Base-by-base conservation (phyloP, 768 basidiomycete genomes). In the Crepidotus variabilis region DNA sequence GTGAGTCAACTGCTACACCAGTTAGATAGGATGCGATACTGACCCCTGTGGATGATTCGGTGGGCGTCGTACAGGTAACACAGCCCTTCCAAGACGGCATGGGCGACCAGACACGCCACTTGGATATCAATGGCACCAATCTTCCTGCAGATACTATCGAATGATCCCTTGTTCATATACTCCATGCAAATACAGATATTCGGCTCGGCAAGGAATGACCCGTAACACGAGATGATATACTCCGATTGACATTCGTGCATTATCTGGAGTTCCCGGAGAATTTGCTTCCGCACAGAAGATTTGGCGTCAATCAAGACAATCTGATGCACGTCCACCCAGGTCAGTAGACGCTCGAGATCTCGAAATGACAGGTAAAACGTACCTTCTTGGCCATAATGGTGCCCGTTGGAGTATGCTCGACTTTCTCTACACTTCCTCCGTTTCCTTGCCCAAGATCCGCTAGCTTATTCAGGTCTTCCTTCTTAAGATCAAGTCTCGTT, bases 181-280 rank as follows among this genome's bases (percentile, higher is more conserved):
- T 99, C 97, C 87, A 99, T 98, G 75, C 95, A 98, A 45, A 98
- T 96, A 72, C 96, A 97, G 68, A 99, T 96, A 65, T 98, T 98
- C 6, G 97, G 96, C 67, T 99, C 97, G 0, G 90, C 86, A 45
- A 98, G 77, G 75, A 94, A 99, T 39, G 97, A 96, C 54, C 97
- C 97, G 68, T 88, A 96, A 76, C 98, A 98, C 1, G 92, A 94
- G 62, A 99, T 90, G 70, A 99, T 99, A 73, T 93, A 92, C 45
- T 81, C 82, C 6, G 92, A 95, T 59, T 88, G 81, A 71, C 96
- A 98, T 71, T 97, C 91, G 69, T 98, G 93, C 95, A 98, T 94
- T 77, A 99, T 99, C 64, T 98, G 95, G 59, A 99, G 77, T 69
- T 99, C 97, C 56, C 97, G 90, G 24, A 98, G 79, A 63, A 99